Conservation (phyloP, 1,139 yeast genomes). For the Yamadazyma songkhlaensis region DNA sequence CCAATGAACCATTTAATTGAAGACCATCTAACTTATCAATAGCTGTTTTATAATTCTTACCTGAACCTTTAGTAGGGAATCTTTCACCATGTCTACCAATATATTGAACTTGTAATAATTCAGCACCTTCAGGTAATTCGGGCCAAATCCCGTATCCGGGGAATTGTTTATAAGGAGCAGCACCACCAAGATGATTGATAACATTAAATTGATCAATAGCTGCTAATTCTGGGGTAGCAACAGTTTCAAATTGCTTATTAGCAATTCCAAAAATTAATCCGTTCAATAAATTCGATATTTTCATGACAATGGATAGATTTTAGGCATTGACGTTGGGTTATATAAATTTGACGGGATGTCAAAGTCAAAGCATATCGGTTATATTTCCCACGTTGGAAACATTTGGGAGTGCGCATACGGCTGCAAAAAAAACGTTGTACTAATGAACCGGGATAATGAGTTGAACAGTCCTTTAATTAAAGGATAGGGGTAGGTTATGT, state of each 20-base stretch:
- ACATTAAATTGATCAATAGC: conserved; percentile 39
- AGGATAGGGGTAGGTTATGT: no score
- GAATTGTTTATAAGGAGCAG: conserved; percentile 46
- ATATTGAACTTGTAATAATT: conserved; percentile 62
- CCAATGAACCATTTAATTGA: conserved; percentile 26
- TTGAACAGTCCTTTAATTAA: no score
- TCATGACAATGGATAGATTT: background rate
- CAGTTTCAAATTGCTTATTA: conserved; percentile 5
- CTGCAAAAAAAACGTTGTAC: no score
- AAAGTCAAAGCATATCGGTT: no score
- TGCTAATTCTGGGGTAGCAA: conserved; percentile 15
- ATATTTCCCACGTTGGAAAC: no score
- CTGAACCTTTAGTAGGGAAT: conserved; percentile 45
- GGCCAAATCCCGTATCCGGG: conserved; percentile 47
- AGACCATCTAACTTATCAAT: conserved; percentile 7
- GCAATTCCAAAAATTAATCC: conserved; percentile 2
- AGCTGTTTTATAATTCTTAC: conserved; percentile 22
- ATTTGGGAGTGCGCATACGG: no score
- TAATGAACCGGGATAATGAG: no score
- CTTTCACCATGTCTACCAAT: conserved; percentile 75
- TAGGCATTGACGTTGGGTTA: no score
- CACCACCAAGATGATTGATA: conserved; percentile 43
- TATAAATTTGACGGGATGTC: no score
- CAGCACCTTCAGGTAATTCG: conserved; percentile 49
- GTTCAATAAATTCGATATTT: conserved; percentile 2